phyloP scores from a whole-genome alignment of 805 yeast species.

The Maudiozyma pseudohumilis region DNA sequence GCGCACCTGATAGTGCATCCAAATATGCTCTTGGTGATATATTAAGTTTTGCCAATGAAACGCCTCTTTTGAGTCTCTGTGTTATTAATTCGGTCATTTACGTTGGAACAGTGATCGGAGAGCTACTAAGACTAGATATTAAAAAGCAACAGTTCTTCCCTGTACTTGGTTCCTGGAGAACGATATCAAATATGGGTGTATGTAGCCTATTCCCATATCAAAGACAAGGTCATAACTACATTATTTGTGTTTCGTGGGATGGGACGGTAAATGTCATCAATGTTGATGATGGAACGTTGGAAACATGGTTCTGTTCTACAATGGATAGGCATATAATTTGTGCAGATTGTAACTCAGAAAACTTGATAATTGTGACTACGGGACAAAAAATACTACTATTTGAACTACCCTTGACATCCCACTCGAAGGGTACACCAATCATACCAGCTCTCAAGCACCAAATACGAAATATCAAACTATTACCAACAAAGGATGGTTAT shows the following conservation, averaged over 20 bases:
- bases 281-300: slow-evolving; percentile 21
- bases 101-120: slow-evolving; percentile 46
- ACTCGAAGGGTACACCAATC: slow-evolving; percentile 9
- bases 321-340: slow-evolving; percentile 33
- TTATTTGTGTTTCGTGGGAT: slow-evolving; percentile 59
- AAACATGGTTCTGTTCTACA: slow-evolving; percentile 2
- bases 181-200: slow-evolving; percentile 34
- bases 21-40: slow-evolving; percentile 6
- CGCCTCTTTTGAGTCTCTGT: slow-evolving; percentile 16
- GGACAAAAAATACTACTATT: slow-evolving; percentile 35
- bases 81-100: slow-evolving; percentile 24
- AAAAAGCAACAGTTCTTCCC: slow-evolving; percentile 31
- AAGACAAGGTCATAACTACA: slow-evolving; percentile 11
- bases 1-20: background rate
- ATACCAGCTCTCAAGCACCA: slow-evolving; percentile 63
- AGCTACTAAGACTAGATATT: slow-evolving; percentile 41
- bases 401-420: slow-evolving; percentile 9
- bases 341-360: slow-evolving; percentile 44
- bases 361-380: slow-evolving; percentile 45
- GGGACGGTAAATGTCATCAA: slow-evolving; percentile 42
- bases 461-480: slow-evolving; percentile 44
- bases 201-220: slow-evolving; percentile 11
- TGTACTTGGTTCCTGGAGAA: slow-evolving; percentile 16
- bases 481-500: slow-evolving; percentile 47
- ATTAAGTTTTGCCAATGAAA: slow-evolving; percentile 7